phyloP scores from a whole-genome alignment of 768 basidiomycete genomes.

The Russula sp. region DNA sequence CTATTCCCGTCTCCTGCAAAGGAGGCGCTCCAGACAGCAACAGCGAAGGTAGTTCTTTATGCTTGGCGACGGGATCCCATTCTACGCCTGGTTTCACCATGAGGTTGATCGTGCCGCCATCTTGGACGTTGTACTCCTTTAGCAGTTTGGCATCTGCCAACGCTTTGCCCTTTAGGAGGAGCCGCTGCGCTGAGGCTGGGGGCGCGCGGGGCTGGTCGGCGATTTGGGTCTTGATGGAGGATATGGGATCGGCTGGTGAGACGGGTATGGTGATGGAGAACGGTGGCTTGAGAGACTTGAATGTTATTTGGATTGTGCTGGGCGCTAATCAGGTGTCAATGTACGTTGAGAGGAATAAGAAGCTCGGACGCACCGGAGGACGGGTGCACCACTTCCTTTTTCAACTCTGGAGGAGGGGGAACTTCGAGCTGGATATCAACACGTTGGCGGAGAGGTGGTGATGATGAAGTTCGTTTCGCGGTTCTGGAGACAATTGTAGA shows the following conservation, averaged over 20 bases:
- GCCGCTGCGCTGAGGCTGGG: conserved; percentile 73
- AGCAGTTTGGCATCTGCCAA: conserved; percentile 85
- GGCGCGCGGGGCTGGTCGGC: conserved; percentile 66
- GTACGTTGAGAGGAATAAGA: conserved; percentile 3
- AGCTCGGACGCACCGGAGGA: conserved; percentile 35
- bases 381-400: conserved; percentile 37
- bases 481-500: conserved; percentile 23
- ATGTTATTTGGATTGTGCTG: conserved; percentile 61
- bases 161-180: conserved; percentile 92
- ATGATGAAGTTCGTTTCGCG: not conserved
- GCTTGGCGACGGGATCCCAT: conserved; percentile 52
- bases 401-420: conserved; percentile 58
- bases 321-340: conserved; percentile 8
- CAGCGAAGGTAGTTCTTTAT: conserved; percentile 31
- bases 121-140: conserved; percentile 82
- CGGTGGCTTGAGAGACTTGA: conserved; percentile 92
- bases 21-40: conserved; percentile 15
- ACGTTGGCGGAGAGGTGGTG: not conserved
- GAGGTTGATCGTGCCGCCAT: conserved; percentile 80
- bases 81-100: conserved; percentile 77
- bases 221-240: conserved; percentile 74
- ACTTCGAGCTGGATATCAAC: conserved; percentile 49
- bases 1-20: conserved; percentile 6
- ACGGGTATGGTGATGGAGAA: conserved; percentile 69
- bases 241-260: conserved; percentile 79